Base-by-base conservation (phyloP, 2,329 filamentous ascomycete genomes). In the Aureobasidium sp. region DNA sequence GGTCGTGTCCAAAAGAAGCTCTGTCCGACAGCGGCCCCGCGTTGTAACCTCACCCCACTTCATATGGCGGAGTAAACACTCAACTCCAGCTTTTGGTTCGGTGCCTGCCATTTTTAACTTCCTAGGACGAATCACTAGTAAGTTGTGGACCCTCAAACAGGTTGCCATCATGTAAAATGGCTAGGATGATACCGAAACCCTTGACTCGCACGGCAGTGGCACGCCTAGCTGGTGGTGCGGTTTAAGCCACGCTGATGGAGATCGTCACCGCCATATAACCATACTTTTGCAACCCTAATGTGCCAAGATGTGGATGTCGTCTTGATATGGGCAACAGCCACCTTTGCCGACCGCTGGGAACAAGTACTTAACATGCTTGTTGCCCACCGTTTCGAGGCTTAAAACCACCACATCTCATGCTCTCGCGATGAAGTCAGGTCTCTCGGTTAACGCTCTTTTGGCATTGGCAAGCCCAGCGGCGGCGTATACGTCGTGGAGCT, bases 401-500 rank as follows among this genome's bases (percentile, higher is more conserved):
- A 20, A 3, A 15, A 1, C 5, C 10, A 27, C 12, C 56, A 17
- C 23, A 26, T n/a, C 3, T 15, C 20, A 20, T 4, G 27, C 10
- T 13, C n/a, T 50, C 5, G 27, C 17, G 0, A 61, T 61, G 57
- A 61, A 46, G 47, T 46, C 37, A 15, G 20, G n/a, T 29, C n/a
- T 46, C 13, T 44, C 37, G 1, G 29, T 52, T 36, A 51, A 61
- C 10, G 47, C 57, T 7, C 29, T 61, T 5, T 26, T 61, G n/a
- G 57, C 37, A 26, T 36, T 61, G 36, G 47, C 57, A 13, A 17
- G 29, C 29, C 47, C 46, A 12, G 57, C 47, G 36, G 52, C 52
- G 9, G 61, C 47, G 15, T 62, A 62, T 37, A 50, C 52, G n/a
- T 29, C 51, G 9, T 63, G 26, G 61, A 57, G 51, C 46, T 63